phyloP scores from a whole-genome alignment of 2,329 filamentous ascomycete genomes.

The Penicillium hesseltinei region DNA sequence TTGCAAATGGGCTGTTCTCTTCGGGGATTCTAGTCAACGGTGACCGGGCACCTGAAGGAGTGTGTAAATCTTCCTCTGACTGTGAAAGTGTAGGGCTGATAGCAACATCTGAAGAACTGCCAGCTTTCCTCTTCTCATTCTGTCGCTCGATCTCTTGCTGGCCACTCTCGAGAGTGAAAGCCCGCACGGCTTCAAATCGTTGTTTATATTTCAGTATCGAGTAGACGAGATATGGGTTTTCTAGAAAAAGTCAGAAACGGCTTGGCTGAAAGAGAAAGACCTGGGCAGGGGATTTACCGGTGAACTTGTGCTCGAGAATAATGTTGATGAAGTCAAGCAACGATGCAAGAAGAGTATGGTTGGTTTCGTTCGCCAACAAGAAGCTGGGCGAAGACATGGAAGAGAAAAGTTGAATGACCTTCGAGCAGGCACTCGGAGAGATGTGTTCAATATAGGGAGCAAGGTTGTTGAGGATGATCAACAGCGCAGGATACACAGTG shows the following conservation, averaged over 20 bases:
- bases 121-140: constrained; percentile 67
- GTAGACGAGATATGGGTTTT: constrained; percentile 79
- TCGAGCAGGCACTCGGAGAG: constrained; percentile 71
- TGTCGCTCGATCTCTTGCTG: constrained; percentile 86
- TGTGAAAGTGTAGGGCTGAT: constrained; percentile 38
- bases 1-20: constrained; percentile 79
- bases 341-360: constrained; percentile 76
- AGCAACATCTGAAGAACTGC: constrained; percentile 35
- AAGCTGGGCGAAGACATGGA: constrained; percentile 95
- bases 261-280: no score
- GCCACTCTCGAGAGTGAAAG: constrained; percentile 87
- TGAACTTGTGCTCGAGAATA: constrained; percentile 84
- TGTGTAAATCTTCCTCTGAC: constrained; percentile 42
- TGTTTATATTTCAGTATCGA: constrained; percentile 75
- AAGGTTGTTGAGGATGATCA: constrained; percentile 92
- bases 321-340: constrained; percentile 86
- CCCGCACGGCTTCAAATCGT: constrained; percentile 77
- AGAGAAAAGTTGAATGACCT: constrained; percentile 80
- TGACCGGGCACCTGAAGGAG: constrained; percentile 53
- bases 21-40: constrained; percentile 69
- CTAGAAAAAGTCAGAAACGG: constrained; percentile 44
- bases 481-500: constrained; percentile 84
- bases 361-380: constrained; percentile 85
- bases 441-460: constrained; percentile 79
- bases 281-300: constrained; percentile 53